Evolutionary conservation across 345 rosid genomes (phyloP).

Genomic region (Stellera chamaejasme): DNA sequence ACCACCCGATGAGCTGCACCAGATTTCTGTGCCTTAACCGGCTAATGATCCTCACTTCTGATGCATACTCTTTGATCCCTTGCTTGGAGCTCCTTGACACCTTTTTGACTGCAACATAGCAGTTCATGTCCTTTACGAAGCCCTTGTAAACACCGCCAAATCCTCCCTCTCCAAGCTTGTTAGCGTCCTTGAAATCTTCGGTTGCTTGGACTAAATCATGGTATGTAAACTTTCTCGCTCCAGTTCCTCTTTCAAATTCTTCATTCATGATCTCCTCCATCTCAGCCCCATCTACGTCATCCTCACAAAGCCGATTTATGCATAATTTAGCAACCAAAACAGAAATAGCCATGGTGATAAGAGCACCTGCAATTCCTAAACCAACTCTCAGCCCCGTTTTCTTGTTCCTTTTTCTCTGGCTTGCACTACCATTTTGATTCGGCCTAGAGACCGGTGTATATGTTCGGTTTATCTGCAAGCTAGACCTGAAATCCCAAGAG

Average conservation of each 20-base stretch:
- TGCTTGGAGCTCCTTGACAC: constrained; percentile 8
- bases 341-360: not conserved
- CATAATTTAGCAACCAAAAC: not conserved
- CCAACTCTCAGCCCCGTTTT: not conserved
- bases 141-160: constrained; percentile 21
- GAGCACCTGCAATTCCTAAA: not conserved
- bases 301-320: not conserved
- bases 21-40: constrained; percentile 38
- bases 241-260: constrained; percentile 2
- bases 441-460: too few relatives aligned
- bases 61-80: constrained; percentile 18
- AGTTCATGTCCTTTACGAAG: not conserved
- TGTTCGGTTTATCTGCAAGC: constrained; percentile 9
- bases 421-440: too few relatives aligned
- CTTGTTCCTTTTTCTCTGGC: not conserved
- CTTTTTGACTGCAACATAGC: constrained; percentile 14
- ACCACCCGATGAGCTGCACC: constrained; percentile 40
- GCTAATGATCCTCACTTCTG: constrained; percentile 13
- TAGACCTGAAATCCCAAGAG: constrained; percentile 36
- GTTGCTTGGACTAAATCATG: constrained; percentile 3
- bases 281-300: not conserved
- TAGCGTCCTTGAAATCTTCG: not conserved
- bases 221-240: constrained; percentile 4
- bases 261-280: not conserved
- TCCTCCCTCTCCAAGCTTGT: constrained; percentile 19